These are phyloP conservation scores for Trapa bicornis DNA, from an alignment of 345 rosid genomes.

Conservation along the genomic window DNA sequence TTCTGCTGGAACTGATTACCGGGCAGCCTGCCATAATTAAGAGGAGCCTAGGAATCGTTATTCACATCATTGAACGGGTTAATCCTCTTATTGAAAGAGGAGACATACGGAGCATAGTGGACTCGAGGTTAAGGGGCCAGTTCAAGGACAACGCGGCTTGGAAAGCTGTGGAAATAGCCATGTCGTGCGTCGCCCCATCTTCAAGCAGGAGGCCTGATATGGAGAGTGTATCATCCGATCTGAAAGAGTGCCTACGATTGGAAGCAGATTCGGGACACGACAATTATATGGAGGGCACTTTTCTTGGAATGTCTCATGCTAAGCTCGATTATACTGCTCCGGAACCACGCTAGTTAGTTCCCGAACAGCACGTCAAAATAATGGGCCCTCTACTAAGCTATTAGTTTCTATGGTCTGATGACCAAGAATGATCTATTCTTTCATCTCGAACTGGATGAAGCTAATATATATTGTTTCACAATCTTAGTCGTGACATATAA, in stretches of 20 bases:
- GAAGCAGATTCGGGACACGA: constrained; percentile 5
- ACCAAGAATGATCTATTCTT: no score
- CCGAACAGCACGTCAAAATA: no score
- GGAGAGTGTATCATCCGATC: no score
- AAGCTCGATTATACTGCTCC: neutral
- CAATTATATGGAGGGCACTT: neutral
- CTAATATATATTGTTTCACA: no score
- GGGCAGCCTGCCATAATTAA: constrained; percentile 27
- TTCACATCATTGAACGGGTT: constrained; percentile 29
- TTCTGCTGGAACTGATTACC: constrained; percentile 38
- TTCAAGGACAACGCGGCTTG: constrained; percentile 25
- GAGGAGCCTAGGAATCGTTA: constrained; percentile 14
- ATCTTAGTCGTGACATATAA: no score
- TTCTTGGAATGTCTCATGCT: neutral
- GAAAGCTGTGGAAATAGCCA: constrained; percentile 34
- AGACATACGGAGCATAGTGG: constrained; percentile 23
- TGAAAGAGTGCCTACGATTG: constrained; percentile 22
- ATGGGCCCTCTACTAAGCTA: no score
- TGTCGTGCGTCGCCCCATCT: no score
- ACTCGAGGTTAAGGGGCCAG: constrained; percentile 22
- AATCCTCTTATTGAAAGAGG: constrained; percentile 19
- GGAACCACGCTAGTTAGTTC: neutral
- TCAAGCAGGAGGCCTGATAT: no score
- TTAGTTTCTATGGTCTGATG: no score
- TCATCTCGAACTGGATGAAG: no score